Evolutionary conservation across 1,139 yeast genomes (phyloP), one percentile per base, ranked within the genome.

Genomic region (Martiniozyma asiatica): DNA sequence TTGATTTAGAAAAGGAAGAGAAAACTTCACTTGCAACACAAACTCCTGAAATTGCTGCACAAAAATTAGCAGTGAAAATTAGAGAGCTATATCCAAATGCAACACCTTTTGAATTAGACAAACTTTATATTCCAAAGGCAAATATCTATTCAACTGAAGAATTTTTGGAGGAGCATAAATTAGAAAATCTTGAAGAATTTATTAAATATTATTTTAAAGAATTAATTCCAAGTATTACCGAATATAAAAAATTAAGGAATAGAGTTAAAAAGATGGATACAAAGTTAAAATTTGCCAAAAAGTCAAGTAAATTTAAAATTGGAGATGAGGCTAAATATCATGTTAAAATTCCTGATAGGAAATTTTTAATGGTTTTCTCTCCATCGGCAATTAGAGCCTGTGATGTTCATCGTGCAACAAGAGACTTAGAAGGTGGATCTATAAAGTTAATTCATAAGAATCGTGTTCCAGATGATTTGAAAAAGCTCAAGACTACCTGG

Each of bases 371-470:
- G n/a, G 56, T 77, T 3, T 50, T 79, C 12, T 67, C 81, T 4
- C 65, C 70, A 63, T 76, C 85, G 0, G 87, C 87, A 1, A 54
- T 77, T 15, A 60, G 89, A 35, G 82, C 78, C 1, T 78, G 89
- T 54, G 87, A 78, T 44, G 63, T 75, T 3, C 72, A 70, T 45
- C 61, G 89, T 34, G 73, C 76, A 1, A 66, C 75, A 8, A 63
- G 67, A 41, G 61, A 61, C 18, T 44, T 73, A 20, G 56, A 62
- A 4, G 73, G 75, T 8, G 68, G 77, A 0, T 69, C 82, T 2
- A 39, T 77, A 33, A 78, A 77, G 47, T 50, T 78, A 25, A 78
- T 78, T 45, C 68, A 70, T 43, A 79, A 78, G 51, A 78, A 79
- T 49, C 69, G 73, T 40, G 47, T 76, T 24, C 59, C 61, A 15